Conservation (phyloP, 2,329 filamentous ascomycete species). For the Penicillium sp. region DNA sequence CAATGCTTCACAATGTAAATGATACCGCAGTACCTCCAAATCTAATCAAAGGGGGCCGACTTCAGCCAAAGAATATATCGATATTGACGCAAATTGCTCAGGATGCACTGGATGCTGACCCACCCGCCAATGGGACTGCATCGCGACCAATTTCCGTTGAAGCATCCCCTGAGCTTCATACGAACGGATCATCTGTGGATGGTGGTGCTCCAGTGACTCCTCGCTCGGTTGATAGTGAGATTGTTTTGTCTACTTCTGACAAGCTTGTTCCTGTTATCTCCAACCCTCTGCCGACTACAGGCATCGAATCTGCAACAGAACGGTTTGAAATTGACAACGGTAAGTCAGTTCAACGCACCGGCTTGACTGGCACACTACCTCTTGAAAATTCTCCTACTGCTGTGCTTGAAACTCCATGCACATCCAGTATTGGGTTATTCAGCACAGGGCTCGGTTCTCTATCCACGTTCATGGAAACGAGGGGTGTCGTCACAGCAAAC, state of each 20-base stretch:
- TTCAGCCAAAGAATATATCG: not conserved
- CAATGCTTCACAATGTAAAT: not conserved
- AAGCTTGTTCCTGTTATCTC: not conserved
- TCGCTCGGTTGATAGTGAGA: no score
- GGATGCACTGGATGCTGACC: not conserved
- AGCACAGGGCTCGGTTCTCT: slow-evolving; percentile 41
- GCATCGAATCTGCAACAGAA: not conserved
- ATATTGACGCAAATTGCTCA: not conserved
- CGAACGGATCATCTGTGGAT: not conserved
- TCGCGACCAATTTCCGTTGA: not conserved
- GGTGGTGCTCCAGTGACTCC: no score
- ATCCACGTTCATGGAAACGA: slow-evolving; percentile 53
- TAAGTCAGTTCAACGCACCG: not conserved
- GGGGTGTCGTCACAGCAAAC: slow-evolving; percentile 35
- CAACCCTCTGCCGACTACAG: not conserved
- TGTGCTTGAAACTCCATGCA: not conserved
- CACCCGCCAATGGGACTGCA: not conserved
- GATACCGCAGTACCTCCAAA: not conserved
- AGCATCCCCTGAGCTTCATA: not conserved
- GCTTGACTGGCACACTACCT: not conserved
- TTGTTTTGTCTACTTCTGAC: no score
- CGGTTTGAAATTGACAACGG: not conserved
- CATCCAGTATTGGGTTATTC: not conserved
- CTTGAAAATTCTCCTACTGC: not conserved
- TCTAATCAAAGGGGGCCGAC: not conserved